Evolutionary conservation across 257 asterid species (phyloP), one percentile per base, ranked within the genome.

Genomic region (Vinca minor): DNA sequence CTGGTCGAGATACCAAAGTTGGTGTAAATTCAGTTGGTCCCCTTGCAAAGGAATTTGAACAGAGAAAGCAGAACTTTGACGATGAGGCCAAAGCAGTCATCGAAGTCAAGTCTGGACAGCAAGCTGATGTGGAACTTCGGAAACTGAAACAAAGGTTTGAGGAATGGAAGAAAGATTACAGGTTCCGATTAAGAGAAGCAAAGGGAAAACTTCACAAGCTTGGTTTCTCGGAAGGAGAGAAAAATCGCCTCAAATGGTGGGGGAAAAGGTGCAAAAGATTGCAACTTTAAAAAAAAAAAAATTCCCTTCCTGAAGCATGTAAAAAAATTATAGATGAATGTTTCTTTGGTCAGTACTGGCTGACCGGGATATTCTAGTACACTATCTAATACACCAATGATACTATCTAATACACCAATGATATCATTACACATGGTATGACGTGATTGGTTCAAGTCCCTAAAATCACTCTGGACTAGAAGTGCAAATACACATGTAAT

Each of bases 11-110:
- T n/a, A n/a, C n/a, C n/a, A n/a, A n/a, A n/a, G n/a, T n/a, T n/a
- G n/a, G n/a, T n/a, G n/a, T 66, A 45, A 71, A 67, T 69, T 74
- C 81, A 5, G 50, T 80, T 14, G 78, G 65, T 66, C 79, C 84
- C 68, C 85, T 85, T n/a, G 75, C n/a, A 20, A 82, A 70, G 47
- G 95, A 86, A 79, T 83, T 88, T 69, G 94, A 84, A 62, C 80
- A 67, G 44, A 67, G 72, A 72, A 86, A 73, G 75, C 85, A 75
- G 49, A 71, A 29, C 56, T 88, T 91, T 28, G 86, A 91, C 3
- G 65, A 73, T 0, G 94, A 85, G 58, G 88, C 81, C 45, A 63
- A 49, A 68, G 76, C 83, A 7, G 72, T 85, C 5, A 73, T 67
- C 18, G 85, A 79, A 66, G 74, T 69, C 65, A 82, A 82, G 63